Base-by-base conservation (phyloP, 2,329 filamentous ascomycete genomes). In the Fusarium keratoplasticum region DNA sequence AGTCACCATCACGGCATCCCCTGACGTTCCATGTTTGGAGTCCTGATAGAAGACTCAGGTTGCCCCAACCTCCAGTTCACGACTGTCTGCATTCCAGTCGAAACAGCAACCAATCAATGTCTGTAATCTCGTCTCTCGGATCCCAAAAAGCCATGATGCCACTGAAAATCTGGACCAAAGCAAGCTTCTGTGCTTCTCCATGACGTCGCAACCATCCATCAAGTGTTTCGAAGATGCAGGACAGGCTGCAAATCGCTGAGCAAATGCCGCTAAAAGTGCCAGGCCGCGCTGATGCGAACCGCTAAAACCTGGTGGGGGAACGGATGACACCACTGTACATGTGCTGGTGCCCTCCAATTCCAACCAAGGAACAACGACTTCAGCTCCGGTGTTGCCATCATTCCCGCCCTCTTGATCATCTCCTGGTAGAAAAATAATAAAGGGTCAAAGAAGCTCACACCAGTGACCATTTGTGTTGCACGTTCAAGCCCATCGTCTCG, bases 191-290 rank as follows among this genome's bases (percentile, higher is more conserved):
- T 38, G 18, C 57, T 65, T 55, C 61, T 71, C 64, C 63, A 78
- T 78, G 77, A 78, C 77, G 77, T 78, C 75, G 73, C 57, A 58
- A 33, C 57, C 62, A 70, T 58, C 72, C 66, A 54, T 22, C 38
- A 66, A 50, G 60, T 74, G 73, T 75, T 75, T 73, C 70, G 58
- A 63, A 71, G 61, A 57, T 71, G 73, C 64, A 73, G 61, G 59
- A 71, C 31, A 63, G 54, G 40, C 69, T 47, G 72, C 44, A 61
- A 72, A 70, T 68, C 44, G 63, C 60, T 71, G 64, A 60, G 33
- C 33, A 33, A 29, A 70, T 29, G 62, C 64, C 58, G 57, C 64
- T 62, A 66, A 61, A 20, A 38, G 31, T 50, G 33, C 72, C 61
- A 64, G 63, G 64, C 71, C 52, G 22, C 40, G 22, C 57, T 42